phyloP scores from a whole-genome alignment of 1,284 basidiomycete genomes.

The Trichosporon ovoides region DNA sequence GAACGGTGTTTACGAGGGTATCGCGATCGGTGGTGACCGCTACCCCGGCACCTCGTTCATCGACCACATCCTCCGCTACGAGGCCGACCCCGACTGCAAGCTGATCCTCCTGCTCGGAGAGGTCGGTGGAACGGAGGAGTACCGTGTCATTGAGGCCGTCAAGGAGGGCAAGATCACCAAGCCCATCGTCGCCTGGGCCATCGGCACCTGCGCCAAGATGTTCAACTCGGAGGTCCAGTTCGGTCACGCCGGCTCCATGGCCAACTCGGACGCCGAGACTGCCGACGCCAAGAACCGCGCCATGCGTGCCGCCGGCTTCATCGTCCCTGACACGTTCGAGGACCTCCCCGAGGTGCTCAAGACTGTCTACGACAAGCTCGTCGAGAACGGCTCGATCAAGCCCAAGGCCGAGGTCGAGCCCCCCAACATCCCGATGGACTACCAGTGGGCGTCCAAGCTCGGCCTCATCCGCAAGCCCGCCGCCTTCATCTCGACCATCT shows the following conservation, averaged over 20 bases:
- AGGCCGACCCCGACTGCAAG: constrained; percentile 96
- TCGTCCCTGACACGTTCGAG: constrained; percentile 97
- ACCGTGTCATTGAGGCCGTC: constrained; percentile 97
- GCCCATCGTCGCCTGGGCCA: constrained; percentile 98
- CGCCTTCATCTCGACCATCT: constrained; percentile 99
- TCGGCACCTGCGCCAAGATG: constrained; percentile 99
- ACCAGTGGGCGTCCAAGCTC: constrained; percentile 99
- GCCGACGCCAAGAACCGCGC: constrained; percentile 95
- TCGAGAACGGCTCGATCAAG: constrained; percentile 63
- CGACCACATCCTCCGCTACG: constrained; percentile 96
- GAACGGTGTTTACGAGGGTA: constrained; percentile 99
- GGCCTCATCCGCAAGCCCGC: constrained; percentile 98
- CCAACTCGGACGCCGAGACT: constrained; percentile 94
- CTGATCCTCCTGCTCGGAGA: constrained; percentile 97
- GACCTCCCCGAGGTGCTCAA: constrained; percentile 80
- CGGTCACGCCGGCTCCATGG: constrained; percentile 97
- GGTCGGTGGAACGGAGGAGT: constrained; percentile 98
- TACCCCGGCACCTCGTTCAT: constrained; percentile 99
- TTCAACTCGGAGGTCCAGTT: constrained; percentile 99
- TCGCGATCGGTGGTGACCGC: constrained; percentile 98
- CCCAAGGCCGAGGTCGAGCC: constrained; percentile 78
- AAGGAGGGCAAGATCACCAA: constrained; percentile 92
- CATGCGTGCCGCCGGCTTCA: constrained; percentile 91
- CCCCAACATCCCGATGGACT: constrained; percentile 97
- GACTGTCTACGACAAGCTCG: constrained; percentile 79